Evolutionary conservation across 2,329 filamentous ascomycete genomes (phyloP).

Genomic region (Thielaviopsis euricoi): DNA sequence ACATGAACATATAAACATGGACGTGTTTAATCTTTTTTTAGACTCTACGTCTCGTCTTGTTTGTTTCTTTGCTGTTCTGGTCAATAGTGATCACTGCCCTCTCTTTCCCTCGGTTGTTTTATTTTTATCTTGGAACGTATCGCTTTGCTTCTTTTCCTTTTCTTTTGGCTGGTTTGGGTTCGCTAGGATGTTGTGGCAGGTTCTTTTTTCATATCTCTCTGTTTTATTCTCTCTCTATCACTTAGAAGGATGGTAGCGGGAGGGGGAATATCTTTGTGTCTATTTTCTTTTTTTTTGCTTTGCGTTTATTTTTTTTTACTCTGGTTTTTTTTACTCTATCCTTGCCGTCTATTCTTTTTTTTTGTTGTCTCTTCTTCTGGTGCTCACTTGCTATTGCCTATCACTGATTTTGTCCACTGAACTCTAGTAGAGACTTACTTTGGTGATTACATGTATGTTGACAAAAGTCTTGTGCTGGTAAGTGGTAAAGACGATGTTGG

Average conservation of each 20-base stretch:
- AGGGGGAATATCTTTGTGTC: neutral
- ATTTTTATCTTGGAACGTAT: neutral
- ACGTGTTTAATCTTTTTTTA: neutral
- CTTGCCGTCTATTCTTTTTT: conserved; percentile 1
- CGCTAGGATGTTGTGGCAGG: neutral
- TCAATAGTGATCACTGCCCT: neutral
- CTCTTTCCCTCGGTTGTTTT: neutral
- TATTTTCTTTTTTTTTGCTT: neutral
- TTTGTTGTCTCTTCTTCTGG: neutral
- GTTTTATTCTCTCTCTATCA: neutral
- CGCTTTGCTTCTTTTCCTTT: neutral
- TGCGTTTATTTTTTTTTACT: neutral
- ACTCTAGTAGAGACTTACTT: neutral
- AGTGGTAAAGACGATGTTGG: too few species aligned
- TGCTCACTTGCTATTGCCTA: neutral
- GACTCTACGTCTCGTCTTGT: neutral
- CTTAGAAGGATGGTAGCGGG: neutral
- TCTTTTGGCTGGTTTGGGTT: neutral
- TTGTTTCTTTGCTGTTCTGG: neutral
- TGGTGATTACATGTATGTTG: neutral
- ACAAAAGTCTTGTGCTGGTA: too few species aligned
- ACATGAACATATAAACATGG: neutral
- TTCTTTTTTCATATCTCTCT: neutral
- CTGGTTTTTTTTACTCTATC: conserved; percentile 3
- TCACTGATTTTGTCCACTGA: neutral